Conservation (phyloP, 1,139 yeast genomes). For the Kodamaea sp. region DNA sequence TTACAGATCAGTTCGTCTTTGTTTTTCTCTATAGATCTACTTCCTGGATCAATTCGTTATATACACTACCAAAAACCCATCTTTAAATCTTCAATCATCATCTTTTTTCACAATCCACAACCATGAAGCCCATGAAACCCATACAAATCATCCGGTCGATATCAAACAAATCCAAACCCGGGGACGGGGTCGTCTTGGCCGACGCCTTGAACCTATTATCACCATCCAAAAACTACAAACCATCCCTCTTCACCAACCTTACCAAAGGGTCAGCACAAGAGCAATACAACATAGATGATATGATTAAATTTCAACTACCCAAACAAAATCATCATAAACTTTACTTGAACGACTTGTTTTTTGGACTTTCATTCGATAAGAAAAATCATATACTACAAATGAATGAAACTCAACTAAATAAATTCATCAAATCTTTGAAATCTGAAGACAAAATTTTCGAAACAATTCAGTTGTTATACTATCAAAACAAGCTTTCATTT, state of each 20-base stretch:
- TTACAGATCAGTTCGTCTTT: no score
- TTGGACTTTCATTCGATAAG: constrained; percentile 16
- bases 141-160: constrained; percentile 6
- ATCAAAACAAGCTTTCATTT: constrained; percentile 25
- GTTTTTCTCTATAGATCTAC: background rate
- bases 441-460: constrained; percentile 27
- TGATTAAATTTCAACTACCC: constrained; percentile 12
- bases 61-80: no score
- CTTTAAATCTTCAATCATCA: no score
- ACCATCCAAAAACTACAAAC: constrained; percentile 26
- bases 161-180: constrained; percentile 10
- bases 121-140: background rate
- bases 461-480: constrained; percentile 24
- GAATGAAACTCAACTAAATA: constrained; percentile 18
- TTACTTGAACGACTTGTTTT: constrained; percentile 20
- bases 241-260: constrained; percentile 34
- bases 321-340: constrained; percentile 11
- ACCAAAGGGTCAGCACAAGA: constrained; percentile 33
- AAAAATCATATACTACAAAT: constrained; percentile 14
- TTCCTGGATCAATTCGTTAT: no score
- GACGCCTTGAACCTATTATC: constrained; percentile 41
- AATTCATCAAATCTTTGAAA: constrained; percentile 21
- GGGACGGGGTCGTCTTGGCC: constrained; percentile 29
- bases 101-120: no score
- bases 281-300: constrained; percentile 19